Evolutionary conservation across 148 eudicot genomes (phyloP).

Genomic region (Rhododendron henanense): DNA sequence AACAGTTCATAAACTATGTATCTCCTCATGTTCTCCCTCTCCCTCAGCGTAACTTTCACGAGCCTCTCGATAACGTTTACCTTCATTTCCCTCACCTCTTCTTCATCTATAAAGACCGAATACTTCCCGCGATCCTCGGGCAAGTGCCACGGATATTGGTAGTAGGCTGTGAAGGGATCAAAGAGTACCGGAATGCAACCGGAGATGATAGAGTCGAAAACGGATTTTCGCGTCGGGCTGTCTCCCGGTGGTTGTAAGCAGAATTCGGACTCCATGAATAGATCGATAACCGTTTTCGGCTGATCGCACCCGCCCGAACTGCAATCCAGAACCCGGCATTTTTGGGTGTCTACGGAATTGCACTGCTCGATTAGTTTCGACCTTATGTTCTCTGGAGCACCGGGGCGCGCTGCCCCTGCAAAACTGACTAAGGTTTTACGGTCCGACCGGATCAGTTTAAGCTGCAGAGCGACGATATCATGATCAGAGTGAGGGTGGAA

Average conservation of each 20-base stretch:
- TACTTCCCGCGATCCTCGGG: conserved; percentile 54
- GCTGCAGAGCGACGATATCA: conserved; percentile 51
- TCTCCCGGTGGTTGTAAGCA: conserved; percentile 85
- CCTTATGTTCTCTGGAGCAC: conserved; percentile 40
- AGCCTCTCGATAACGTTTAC: conserved; percentile 56
- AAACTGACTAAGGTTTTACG: conserved; percentile 50
- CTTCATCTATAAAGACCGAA: conserved; percentile 61
- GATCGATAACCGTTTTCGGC: conserved; percentile 35
- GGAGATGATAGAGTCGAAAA: conserved; percentile 65
- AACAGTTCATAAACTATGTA: conserved; percentile 60
- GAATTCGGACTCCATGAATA: conserved; percentile 67
- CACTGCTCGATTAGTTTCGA: conserved; percentile 61
- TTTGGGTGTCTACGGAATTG: conserved; percentile 10
- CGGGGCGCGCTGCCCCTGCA: conserved; percentile 57
- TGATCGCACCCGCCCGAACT: conserved; percentile 28
- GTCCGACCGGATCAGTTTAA: conserved; percentile 21
- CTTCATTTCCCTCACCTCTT: conserved; percentile 39
- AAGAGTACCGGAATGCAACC: conserved; percentile 91
- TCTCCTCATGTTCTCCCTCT: conserved; percentile 67
- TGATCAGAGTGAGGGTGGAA: conserved; percentile 73
- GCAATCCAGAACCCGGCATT: conserved; percentile 53
- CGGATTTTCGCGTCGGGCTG: conserved; percentile 73
- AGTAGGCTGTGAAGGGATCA: conserved; percentile 61
- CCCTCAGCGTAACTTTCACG: conserved; percentile 32
- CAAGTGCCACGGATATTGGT: conserved; percentile 88